Evolutionary conservation across 441 rosid genomes (phyloP).

Genomic region (Theobroma grandiflorum): DNA sequence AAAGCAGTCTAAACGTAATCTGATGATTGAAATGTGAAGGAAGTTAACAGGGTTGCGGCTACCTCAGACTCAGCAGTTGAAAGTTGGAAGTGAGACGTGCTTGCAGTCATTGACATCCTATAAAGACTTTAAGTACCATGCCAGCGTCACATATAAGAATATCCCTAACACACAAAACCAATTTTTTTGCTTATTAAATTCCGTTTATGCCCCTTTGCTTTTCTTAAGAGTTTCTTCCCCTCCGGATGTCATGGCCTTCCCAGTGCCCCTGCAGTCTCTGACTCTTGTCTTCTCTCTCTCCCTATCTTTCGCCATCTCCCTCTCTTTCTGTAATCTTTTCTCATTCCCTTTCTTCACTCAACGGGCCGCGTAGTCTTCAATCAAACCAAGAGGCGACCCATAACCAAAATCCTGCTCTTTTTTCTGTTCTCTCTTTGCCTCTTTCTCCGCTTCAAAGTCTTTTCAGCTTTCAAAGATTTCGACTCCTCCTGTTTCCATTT

Average conservation of each 20-base stretch:
- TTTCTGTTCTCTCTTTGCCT: not conserved
- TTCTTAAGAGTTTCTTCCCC: not conserved
- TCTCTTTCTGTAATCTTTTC: not conserved
- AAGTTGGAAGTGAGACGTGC: no score
- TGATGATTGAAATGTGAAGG: no score
- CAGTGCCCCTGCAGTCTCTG: not conserved
- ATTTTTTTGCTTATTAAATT: not conserved
- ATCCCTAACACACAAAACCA: not conserved
- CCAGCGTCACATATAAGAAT: not conserved
- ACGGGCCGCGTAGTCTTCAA: not conserved
- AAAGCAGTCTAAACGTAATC: no score
- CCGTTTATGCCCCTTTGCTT: slow-evolving; percentile 25
- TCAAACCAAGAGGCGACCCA: not conserved
- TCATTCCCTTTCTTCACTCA: not conserved
- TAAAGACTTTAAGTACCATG: not conserved
- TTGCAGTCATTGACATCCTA: no score
- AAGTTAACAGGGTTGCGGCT: no score
- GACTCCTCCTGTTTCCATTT: not conserved
- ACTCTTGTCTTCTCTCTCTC: not conserved
- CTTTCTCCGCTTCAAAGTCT: not conserved
- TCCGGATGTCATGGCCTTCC: not conserved
- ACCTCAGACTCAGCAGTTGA: no score
- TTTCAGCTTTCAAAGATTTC: not conserved
- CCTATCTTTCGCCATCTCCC: not conserved
- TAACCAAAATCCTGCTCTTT: not conserved